A percentile compares a stretch with the other conserved stretches of the same genome.
phyloP scores from a whole-genome alignment of 345 rosid species.

The Salix caprea region DNA sequence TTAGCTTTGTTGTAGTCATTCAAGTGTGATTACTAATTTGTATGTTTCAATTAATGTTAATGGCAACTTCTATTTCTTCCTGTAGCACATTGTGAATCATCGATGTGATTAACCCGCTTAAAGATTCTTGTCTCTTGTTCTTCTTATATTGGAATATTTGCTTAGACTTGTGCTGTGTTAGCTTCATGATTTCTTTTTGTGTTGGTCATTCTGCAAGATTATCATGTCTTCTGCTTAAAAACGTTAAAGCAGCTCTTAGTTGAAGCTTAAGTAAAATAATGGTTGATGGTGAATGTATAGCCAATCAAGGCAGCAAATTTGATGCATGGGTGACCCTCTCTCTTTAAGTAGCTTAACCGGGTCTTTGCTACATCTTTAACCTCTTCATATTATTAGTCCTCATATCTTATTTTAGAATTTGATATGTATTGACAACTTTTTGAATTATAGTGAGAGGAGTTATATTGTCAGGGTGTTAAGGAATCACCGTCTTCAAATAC shows the following conservation, averaged over 20 bases:
- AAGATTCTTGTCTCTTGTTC: not conserved
- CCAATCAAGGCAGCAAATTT: not conserved
- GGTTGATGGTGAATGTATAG: too few relatives aligned
- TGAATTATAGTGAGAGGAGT: not conserved
- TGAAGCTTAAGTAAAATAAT: too few relatives aligned
- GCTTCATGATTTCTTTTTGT: not conserved
- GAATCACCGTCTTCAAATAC: too few relatives aligned
- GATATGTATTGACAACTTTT: not conserved
- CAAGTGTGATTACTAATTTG: constrained; percentile 4
- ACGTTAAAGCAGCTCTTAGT: not conserved
- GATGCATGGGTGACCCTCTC: not conserved
- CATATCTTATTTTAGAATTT: not conserved
- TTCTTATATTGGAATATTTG: not conserved
- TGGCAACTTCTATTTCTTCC: not conserved
- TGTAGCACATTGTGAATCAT: not conserved
- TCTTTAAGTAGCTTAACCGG: not conserved
- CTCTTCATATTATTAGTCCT: not conserved
- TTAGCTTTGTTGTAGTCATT: constrained; percentile 2
- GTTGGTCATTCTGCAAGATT: not conserved
- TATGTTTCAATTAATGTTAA: not conserved
- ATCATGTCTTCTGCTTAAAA: not conserved
- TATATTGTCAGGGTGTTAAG: too few relatives aligned
- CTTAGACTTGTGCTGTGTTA: not conserved
- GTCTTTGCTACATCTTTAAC: not conserved
- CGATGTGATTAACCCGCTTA: not conserved